Base-by-base conservation (phyloP, 2,329 filamentous ascomycete species). In the Fusarium circinatum region DNA sequence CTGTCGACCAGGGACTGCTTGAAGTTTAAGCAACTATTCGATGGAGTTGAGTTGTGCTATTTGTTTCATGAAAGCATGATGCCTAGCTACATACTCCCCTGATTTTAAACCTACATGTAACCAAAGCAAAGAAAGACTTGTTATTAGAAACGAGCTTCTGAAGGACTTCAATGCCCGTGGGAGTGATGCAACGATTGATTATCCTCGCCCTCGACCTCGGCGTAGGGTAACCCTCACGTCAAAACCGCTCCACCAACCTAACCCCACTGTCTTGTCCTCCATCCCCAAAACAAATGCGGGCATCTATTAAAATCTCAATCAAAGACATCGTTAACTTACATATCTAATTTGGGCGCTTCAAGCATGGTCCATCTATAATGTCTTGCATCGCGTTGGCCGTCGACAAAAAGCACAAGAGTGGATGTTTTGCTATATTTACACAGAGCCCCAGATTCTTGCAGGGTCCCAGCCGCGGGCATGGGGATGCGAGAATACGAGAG, bases 401-500 rank as follows among this genome's bases (percentile, higher is more conserved):
- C 8, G 32, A n/a, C 20, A 30, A 36, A 42, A 45, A 59, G 65
- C 49, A 24, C 38, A 28, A 59, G 51, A 70, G 55, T 66, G 70
- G 71, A 36, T 61, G 52, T 22, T 54, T 47, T 68, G 49, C 71
- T 73, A 73, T 74, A 71, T 55, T 73, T 73, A 73, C 63, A 60
- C 48, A 30, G 15, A 59, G 68, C 48, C 68, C 65, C 54, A 62
- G 55, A 26, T 36, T 30, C 32, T 34, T 59, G 58, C 71, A 71
- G 62, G 71, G 70, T 60, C 58, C 49, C 42, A 68, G 41, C 22
- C 26, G 62, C 48, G 34, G 18, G 24, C n/a, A 15, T 51, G 42
- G 62, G 51, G 52, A 63, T 74, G 62, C 66, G 48, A 68, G 59
- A 71, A 74, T 74, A 73, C 71, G 71, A 73, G 71, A 59, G 15